A percentile compares a stretch with the other conserved stretches of the same genome.
These are phyloP conservation scores for Chenopodium formosanum DNA, from an alignment of 148 eudicot species.

Conservation along the genomic window DNA sequence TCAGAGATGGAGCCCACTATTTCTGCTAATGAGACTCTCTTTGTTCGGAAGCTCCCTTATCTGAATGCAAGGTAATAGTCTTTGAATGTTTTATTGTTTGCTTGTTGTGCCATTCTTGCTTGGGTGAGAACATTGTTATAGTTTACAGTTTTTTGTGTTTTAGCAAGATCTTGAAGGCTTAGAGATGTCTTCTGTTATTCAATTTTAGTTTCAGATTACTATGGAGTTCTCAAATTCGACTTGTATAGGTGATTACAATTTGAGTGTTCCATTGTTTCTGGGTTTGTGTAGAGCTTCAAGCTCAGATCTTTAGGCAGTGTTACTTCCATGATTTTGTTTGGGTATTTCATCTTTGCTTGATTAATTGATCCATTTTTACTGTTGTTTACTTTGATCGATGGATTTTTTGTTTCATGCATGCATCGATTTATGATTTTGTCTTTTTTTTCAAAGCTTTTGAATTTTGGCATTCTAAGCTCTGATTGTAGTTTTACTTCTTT, in stretches of 20 bases:
- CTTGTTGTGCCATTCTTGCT: neutral
- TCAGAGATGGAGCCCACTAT: conserved; percentile 25
- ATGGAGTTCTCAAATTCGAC: neutral
- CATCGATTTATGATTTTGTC: too few species aligned
- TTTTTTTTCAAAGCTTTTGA: too few species aligned
- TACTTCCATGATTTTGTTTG: too few species aligned
- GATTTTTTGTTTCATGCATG: too few species aligned
- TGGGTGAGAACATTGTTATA: neutral
- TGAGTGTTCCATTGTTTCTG: too few species aligned
- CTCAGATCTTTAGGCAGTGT: too few species aligned
- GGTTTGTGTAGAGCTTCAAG: too few species aligned
- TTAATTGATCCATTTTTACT: too few species aligned
- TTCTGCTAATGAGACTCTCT: conserved; percentile 21
- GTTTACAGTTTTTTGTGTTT: neutral
- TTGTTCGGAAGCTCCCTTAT: conserved; percentile 25
- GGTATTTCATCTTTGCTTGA: too few species aligned
- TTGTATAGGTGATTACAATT: neutral
- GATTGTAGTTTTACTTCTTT: neutral
- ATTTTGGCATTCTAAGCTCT: too few species aligned
- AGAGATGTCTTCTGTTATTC: neutral
- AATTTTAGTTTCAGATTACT: neutral
- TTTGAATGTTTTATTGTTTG: neutral
- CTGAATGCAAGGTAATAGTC: conserved; percentile 12
- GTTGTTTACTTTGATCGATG: too few species aligned
- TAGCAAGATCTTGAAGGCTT: neutral